These are phyloP conservation scores for Alternaria longipes DNA, from an alignment of 2,329 filamentous ascomycete species.

Conservation along the genomic window DNA sequence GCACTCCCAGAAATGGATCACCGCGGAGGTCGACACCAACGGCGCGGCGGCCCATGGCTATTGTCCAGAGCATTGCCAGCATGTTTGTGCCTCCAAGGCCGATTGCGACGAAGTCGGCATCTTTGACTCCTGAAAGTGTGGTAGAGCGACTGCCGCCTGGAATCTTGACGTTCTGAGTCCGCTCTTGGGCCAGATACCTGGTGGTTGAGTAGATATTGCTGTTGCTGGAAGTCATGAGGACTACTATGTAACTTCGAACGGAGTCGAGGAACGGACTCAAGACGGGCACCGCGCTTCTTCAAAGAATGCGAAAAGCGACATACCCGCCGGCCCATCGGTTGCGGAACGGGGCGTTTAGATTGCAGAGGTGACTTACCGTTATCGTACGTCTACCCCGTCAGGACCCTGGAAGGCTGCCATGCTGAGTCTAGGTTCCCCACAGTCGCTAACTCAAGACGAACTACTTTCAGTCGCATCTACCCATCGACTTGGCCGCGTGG, in stretches of 20 bases:
- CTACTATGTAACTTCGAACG: neutral
- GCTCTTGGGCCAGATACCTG: slow-evolving; percentile 15
- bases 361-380: slow-evolving; percentile 1
- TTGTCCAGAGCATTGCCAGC: slow-evolving; percentile 29
- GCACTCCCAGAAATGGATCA: slow-evolving; percentile 29
- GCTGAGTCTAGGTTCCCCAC: slow-evolving; percentile 8
- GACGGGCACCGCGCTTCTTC: neutral
- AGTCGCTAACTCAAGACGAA: slow-evolving; percentile 1
- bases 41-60: slow-evolving; percentile 24
- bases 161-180: slow-evolving; percentile 7
- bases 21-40: slow-evolving; percentile 28
- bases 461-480: neutral
- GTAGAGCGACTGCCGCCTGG: slow-evolving; percentile 13
- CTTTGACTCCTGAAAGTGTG: slow-evolving; percentile 21
- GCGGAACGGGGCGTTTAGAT: neutral
- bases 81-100: slow-evolving; percentile 30
- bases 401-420: slow-evolving; percentile 1
- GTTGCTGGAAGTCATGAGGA: slow-evolving; percentile 2
- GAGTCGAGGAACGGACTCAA: neutral
- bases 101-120: slow-evolving; percentile 28
- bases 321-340: neutral
- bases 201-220: slow-evolving; percentile 7
- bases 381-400: slow-evolving; percentile 3
- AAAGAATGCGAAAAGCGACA: neutral
- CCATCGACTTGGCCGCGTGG: neutral